phyloP scores from a whole-genome alignment of 2,329 filamentous ascomycete species.

The Aspergillus spinulosporus region DNA sequence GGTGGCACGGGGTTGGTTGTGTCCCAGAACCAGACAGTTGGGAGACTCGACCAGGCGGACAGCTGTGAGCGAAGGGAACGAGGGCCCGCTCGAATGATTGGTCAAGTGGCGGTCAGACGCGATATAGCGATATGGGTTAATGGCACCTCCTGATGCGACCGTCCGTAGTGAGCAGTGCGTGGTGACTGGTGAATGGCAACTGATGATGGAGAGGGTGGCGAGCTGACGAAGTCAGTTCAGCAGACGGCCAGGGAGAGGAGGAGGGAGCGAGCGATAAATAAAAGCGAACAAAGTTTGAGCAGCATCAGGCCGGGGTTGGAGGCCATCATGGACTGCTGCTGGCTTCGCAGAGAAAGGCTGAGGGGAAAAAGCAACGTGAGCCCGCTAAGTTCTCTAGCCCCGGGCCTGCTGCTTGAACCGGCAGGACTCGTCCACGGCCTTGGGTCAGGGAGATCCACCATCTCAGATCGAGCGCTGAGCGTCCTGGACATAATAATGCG shows the following conservation, averaged over 20 bases:
- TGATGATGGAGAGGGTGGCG: background rate
- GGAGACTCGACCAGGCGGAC: slow-evolving; percentile 28
- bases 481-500: background rate
- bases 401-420: slow-evolving; percentile 9
- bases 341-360: background rate
- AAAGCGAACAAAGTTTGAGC: slow-evolving; percentile 22
- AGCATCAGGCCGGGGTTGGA: background rate
- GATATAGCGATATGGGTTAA: background rate
- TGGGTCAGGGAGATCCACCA: background rate
- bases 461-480: background rate
- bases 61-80: slow-evolving; percentile 20
- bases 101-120: slow-evolving; percentile 22
- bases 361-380: slow-evolving; percentile 5
- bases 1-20: slow-evolving; percentile 20
- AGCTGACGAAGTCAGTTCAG: background rate
- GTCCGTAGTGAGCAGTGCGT: too few relatives aligned
- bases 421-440: background rate
- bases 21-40: slow-evolving; percentile 26
- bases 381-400: background rate
- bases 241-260: slow-evolving; percentile 4
- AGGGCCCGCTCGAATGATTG: slow-evolving; percentile 23
- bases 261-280: slow-evolving; percentile 23
- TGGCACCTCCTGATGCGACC: too few relatives aligned
- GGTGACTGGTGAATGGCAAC: too few relatives aligned
- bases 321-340: background rate